Base-by-base conservation (phyloP, 2,329 filamentous ascomycete genomes). In the Clathrospora elynae region DNA sequence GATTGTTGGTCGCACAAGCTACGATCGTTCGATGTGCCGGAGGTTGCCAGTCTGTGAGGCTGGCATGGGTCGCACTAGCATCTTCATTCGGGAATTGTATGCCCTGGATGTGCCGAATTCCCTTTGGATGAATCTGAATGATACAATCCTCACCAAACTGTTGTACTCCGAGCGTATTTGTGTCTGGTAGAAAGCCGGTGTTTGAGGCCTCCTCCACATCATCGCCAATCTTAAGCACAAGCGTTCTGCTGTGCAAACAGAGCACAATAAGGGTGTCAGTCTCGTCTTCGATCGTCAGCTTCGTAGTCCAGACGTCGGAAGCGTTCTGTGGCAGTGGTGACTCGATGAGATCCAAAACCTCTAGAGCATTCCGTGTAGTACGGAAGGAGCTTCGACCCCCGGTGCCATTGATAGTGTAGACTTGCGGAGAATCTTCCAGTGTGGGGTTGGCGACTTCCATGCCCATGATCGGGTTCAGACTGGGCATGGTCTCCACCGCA, bases 191-290 rank as follows among this genome's bases (percentile, higher is more conserved):
- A 64, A 99, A 96, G 0, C 92, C 90, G 7, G 91, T 95, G 64
- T 97, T 90, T 6, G 85, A 90, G 3, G 96, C 90, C 71, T 97
- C 90, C 67, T 96, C 91, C 0, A 99, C 93, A 1, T 91, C 96
- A 67, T 99, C 93, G 3, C 92, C 93, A 53, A 99, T 96, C 62
- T 90, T 95, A 11, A 99, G 77, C 1, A 97, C 91, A 9, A 97
- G 78, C 0, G 93, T 99, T 19, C 85, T 87, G 57, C 95, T 95
- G 25, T 86, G 85, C 62, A 96, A 93, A 2, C 90, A 95, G 4
- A 99, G 78, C n/a, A 99, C 83, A 48, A 99, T 96, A 64, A 97
- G 96, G 0, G 90, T 87, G 71, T 99, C 92, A 53, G 86, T 95
- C 57, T 92, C 83, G 57, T 97, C 92, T 12, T 82, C 80, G 13